Base-by-base conservation (phyloP, 176 grass and related monocot species). In the Avena sativa region DNA sequence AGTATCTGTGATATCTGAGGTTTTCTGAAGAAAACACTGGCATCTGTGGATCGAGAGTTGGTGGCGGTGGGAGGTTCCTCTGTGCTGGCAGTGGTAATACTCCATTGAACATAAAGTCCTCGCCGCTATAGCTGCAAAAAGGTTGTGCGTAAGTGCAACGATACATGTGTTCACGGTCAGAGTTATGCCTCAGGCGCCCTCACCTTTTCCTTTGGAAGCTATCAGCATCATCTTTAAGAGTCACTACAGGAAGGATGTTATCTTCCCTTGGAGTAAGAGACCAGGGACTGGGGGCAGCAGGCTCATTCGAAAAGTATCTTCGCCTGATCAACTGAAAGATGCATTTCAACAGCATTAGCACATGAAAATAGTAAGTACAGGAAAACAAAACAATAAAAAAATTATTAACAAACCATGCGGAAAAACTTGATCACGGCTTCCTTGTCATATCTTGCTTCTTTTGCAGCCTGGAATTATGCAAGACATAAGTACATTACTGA, bases 391-490 rank as follows among this genome's bases (percentile, higher is more conserved):
- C 52, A 51, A 76, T 71, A 8, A 19, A 90, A 40, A 15, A 38
- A 11, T 59, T 85, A 9, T 16, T 87, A 60, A 92, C 87, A 67
- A 49, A 99, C 97, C 94, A 94, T 94, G 81, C 83, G 88, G 63
- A 99, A 99, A 87, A 99, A 96, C 73, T 99, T 99, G 77, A 88
- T 96, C 67, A 99, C 6, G n/a, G 91, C 89, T 88, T 95, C 94
- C 79, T 95, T 95, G 82, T 93, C 89, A 89, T 91, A 95, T 89
- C 88, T 93, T 82, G 89, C 94, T 84, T 95, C 91, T 95, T 93
- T 93, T 48, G 85, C 87, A 86, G 94, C 94, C 93, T 95, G 85
- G 4, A 80, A 81, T 85, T 19, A 66, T 51, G 20, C 44, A 75
- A 66, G n/a, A 75, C 63, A 55, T 23, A 69, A 28, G 59, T 53